Conservation (phyloP, 345 rosid genomes). For the Citrus reticulata region DNA sequence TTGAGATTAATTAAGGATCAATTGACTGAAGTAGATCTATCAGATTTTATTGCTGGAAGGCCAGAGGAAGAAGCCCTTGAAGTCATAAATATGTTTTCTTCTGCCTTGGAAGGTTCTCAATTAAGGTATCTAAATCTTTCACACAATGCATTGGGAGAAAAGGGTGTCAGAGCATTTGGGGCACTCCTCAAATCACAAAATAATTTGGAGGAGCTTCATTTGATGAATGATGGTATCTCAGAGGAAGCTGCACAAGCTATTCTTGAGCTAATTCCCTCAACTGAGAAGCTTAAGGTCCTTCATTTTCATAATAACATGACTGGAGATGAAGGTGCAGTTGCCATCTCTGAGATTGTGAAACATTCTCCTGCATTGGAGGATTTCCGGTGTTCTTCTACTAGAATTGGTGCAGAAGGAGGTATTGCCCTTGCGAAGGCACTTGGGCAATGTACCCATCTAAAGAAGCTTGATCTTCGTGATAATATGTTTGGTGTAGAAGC, state of each 20-base stretch:
- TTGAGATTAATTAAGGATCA: conserved; percentile 68
- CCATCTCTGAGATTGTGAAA: conserved; percentile 66
- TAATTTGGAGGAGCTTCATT: conserved; percentile 71
- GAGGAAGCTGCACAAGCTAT: conserved; percentile 90
- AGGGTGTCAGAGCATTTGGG: conserved; percentile 81
- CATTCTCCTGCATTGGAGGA: conserved; percentile 59
- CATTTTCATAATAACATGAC: conserved; percentile 94
- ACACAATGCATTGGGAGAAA: conserved; percentile 92
- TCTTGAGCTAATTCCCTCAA: conserved; percentile 74
- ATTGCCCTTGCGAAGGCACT: conserved; percentile 76
- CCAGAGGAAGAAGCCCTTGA: conserved; percentile 81
- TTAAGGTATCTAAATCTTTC: conserved; percentile 73
- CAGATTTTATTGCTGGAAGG: conserved; percentile 88
- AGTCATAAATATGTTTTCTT: conserved; percentile 70
- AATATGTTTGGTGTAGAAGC: conserved; percentile 89
- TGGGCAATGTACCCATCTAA: conserved; percentile 47
- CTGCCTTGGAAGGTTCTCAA: conserved; percentile 70
- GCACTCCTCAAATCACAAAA: conserved; percentile 65
- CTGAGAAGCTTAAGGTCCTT: conserved; percentile 66
- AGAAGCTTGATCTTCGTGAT: conserved; percentile 86
- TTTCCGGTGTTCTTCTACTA: conserved; percentile 78
- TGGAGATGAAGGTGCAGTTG: conserved; percentile 77
- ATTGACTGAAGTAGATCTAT: conserved; percentile 73
- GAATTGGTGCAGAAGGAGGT: conserved; percentile 80
- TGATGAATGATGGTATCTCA: conserved; percentile 88